Evolutionary conservation across 2,329 filamentous ascomycete genomes (phyloP).

Genomic region (Colletotrichum tropicicola): DNA sequence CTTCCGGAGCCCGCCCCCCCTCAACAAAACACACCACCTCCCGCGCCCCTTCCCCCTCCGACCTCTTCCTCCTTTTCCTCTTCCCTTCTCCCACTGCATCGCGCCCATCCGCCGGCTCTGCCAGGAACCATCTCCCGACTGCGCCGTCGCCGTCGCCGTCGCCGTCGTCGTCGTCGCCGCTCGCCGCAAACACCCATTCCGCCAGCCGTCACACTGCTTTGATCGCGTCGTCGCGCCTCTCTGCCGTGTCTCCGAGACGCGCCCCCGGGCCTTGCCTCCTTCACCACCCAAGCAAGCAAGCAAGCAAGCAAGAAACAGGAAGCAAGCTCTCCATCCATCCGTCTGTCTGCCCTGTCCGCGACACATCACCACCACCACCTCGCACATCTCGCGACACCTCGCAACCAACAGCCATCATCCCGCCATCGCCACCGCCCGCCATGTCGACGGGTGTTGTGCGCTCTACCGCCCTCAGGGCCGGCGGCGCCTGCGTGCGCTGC

Average conservation of each 20-base stretch:
- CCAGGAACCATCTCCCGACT: too few species aligned
- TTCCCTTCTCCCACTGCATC: conserved; percentile 6
- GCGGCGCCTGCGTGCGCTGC: conserved; percentile 69
- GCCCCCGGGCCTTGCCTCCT: too few species aligned
- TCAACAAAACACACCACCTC: conserved; percentile 30
- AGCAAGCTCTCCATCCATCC: too few species aligned
- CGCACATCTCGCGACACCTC: background rate
- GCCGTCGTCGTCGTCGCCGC: background rate
- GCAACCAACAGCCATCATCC: background rate
- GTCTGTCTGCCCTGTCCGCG: too few species aligned
- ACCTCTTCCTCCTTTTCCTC: conserved; percentile 12
- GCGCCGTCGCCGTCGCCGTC: background rate
- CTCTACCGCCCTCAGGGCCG: conserved; percentile 67
- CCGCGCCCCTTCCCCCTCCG: conserved; percentile 23
- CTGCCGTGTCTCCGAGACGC: background rate
- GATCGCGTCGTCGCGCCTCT: conserved; percentile 12
- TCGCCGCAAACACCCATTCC: background rate
- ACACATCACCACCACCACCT: background rate
- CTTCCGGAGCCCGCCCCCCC: conserved; percentile 30
- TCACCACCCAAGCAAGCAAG: background rate
- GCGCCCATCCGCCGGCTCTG: background rate
- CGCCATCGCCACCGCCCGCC: conserved; percentile 7
- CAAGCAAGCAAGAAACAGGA: too few species aligned
- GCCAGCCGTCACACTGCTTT: too few species aligned
- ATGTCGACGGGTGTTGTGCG: conserved; percentile 61